Evolutionary conservation across 768 basidiomycete genomes (phyloP).

Genomic region (Boletus reticulatus): DNA sequence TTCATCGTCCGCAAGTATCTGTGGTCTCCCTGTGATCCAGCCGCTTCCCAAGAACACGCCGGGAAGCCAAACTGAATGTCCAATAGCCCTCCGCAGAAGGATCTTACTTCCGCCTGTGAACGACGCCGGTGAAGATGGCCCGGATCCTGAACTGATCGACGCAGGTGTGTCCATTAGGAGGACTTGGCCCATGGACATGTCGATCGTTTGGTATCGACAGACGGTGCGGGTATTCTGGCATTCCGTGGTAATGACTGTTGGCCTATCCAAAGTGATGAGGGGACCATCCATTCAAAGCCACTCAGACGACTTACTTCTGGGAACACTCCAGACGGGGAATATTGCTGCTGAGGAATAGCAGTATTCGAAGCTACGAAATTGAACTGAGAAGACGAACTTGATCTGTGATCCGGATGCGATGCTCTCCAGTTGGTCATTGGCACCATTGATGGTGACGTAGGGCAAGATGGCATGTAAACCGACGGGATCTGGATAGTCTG

Average conservation of each 20-base stretch:
- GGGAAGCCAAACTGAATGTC: conserved; percentile 30
- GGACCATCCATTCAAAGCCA: conserved; percentile 5
- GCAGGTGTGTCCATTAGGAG: conserved; percentile 49
- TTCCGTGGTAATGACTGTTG: conserved; percentile 48
- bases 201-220: conserved; percentile 43
- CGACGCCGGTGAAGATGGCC: conserved; percentile 47
- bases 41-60: conserved; percentile 32
- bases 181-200: conserved; percentile 37
- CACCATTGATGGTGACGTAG: conserved; percentile 53
- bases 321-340: conserved; percentile 28
- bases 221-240: conserved; percentile 44
- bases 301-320: conserved; percentile 38
- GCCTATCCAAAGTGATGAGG: conserved; percentile 33
- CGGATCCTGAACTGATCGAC: conserved; percentile 45
- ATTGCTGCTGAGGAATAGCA: conserved; percentile 41
- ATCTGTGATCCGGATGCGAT: conserved; percentile 48
- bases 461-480: conserved; percentile 61
- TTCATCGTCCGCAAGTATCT: conserved; percentile 51
- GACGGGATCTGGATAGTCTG: conserved; percentile 71
- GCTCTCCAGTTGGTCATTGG: conserved; percentile 62
- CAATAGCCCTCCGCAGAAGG: conserved; percentile 22
- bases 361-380: conserved; percentile 52
- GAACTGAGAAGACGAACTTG: conserved; percentile 44
- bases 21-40: conserved; percentile 27
- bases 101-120: conserved; percentile 15